Conservation (phyloP, 192 early-diverging fungal species). For the Haplosporangium gracile region DNA sequence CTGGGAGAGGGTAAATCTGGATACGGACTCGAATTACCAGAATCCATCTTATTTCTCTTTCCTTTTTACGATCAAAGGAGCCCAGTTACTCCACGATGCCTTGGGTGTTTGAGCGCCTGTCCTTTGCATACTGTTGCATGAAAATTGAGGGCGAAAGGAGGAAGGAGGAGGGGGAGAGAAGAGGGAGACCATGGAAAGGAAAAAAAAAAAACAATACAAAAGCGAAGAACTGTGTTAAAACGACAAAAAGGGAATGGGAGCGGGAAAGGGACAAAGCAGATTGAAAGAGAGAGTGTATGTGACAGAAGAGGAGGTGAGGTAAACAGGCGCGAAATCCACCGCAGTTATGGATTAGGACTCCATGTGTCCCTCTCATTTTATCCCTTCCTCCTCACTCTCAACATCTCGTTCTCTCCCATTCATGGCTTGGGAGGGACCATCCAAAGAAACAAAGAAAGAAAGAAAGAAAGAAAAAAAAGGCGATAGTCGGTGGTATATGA, state of each 20-base stretch:
- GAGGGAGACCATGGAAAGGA: slow-evolving; percentile 20
- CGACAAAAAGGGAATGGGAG: slow-evolving; percentile 7
- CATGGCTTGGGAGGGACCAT: no score
- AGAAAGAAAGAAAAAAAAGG: neutral
- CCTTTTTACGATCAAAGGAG: neutral
- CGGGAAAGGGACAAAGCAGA: neutral
- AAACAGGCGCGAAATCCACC: neutral
- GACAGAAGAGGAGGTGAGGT: neutral
- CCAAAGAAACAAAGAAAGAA: neutral
- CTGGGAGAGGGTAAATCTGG: neutral
- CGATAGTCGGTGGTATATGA: neutral
- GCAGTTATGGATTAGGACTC: slow-evolving; percentile 1
- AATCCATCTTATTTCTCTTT: slow-evolving; percentile 7
- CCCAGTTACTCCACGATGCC: neutral
- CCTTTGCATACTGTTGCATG: neutral
- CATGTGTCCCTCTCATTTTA: neutral
- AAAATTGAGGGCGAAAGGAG: slow-evolving; percentile 18
- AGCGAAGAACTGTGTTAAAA: neutral
- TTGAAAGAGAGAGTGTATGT: neutral
- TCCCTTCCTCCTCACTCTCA: neutral
- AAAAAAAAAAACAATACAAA: neutral
- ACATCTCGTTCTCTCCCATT: neutral
- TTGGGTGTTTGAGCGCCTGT: slow-evolving; percentile 4
- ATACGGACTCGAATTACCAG: neutral
- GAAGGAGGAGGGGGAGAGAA: slow-evolving; percentile 15